These are phyloP conservation scores for Magnusiomyces sp. DNA, from an alignment of 1,139 yeast species.

Conservation along the genomic window DNA sequence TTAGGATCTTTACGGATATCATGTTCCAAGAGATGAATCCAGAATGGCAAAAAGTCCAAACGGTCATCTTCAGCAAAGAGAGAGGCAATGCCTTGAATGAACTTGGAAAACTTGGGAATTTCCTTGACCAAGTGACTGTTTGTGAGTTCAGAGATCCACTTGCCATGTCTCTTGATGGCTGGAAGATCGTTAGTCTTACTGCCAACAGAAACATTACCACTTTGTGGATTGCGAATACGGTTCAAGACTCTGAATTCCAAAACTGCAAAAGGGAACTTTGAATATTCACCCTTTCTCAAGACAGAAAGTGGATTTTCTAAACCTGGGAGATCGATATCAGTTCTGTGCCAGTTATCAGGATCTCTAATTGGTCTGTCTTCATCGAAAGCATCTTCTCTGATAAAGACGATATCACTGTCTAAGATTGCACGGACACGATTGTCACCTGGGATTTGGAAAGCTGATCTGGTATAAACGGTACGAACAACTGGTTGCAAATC, in stretches of 20 bases:
- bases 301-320: conserved; percentile 60
- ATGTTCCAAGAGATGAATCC: conserved; percentile 85
- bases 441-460: conserved; percentile 97
- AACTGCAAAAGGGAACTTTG: conserved; percentile 83
- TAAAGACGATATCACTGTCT: conserved; percentile 78
- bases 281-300: conserved; percentile 77
- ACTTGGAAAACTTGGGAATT: conserved; percentile 84
- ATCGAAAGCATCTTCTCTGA: conserved; percentile 88
- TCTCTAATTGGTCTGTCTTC: conserved; percentile 79
- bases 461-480: conserved; percentile 82
- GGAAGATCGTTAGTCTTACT: conserved; percentile 19
- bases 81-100: conserved; percentile 83
- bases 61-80: conserved; percentile 85
- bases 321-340: conserved; percentile 71
- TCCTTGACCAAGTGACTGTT: conserved; percentile 79
- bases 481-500: conserved; percentile 79
- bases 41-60: conserved; percentile 82
- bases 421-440: conserved; percentile 81
- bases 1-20: conserved; percentile 72
- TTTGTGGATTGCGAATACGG: conserved; percentile 5
- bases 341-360: conserved; percentile 84
- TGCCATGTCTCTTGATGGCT: conserved; percentile 41
- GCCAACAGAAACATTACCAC: conserved; percentile 5
- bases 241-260: conserved; percentile 69
- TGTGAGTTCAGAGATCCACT: conserved; percentile 85